These are phyloP conservation scores for Apiotrichum brassicae DNA, from an alignment of 1,284 basidiomycete genomes.

Conservation along the genomic window DNA sequence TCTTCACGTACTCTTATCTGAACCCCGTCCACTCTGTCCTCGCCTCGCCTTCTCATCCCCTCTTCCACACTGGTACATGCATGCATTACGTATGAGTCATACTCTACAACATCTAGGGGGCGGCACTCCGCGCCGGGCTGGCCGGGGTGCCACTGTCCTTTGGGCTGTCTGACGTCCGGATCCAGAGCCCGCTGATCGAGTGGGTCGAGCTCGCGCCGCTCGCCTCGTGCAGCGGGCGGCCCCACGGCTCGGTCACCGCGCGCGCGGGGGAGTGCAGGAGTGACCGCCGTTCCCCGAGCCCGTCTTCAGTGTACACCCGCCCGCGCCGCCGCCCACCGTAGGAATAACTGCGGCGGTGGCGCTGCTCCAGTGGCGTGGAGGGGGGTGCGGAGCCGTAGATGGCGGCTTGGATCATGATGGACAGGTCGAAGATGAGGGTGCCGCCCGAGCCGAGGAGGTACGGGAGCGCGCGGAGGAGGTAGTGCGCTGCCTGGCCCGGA, in stretches of 20 bases:
- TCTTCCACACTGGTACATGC: too few relatives aligned
- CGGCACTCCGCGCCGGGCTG: too few relatives aligned
- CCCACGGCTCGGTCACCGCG: neutral
- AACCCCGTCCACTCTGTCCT: too few relatives aligned
- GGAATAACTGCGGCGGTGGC: constrained; percentile 10
- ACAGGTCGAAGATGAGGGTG: constrained; percentile 81
- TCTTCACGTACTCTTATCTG: too few relatives aligned
- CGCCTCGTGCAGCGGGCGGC: neutral
- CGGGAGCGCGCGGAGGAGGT: constrained; percentile 44
- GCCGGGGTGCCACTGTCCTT: neutral
- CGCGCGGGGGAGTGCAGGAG: neutral
- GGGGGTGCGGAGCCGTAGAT: constrained; percentile 51
- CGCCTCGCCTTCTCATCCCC: too few relatives aligned
- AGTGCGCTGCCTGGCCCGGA: constrained; percentile 27
- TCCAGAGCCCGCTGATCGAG: neutral
- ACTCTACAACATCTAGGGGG: too few relatives aligned
- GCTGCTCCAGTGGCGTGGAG: constrained; percentile 15
- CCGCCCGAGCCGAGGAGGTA: constrained; percentile 82
- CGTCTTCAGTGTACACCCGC: neutral
- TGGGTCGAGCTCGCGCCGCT: neutral
- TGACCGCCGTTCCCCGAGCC: neutral
- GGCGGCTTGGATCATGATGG: constrained; percentile 63
- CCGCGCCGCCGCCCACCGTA: constrained; percentile 4
- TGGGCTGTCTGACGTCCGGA: neutral
- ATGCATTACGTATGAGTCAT: too few relatives aligned